These are phyloP conservation scores for Sordariomycetes sp. DNA, from an alignment of 2,329 filamentous ascomycete genomes.

Conservation along the genomic window DNA sequence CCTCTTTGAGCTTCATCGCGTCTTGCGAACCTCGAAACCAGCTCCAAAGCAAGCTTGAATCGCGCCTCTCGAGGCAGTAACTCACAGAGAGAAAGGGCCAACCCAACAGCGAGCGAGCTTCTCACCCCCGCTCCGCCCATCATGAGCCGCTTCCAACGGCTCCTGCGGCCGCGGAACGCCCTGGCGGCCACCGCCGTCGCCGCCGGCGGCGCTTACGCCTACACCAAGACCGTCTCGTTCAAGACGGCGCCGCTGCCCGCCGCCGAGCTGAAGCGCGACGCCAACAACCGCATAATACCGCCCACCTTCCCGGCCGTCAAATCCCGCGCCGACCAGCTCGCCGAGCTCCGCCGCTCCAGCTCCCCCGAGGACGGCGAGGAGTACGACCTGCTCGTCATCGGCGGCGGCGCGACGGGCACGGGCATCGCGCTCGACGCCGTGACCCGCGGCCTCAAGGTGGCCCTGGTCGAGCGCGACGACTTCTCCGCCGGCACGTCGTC, in stretches of 20 bases:
- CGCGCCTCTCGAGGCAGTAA: too few species aligned
- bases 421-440: slow-evolving; percentile 75
- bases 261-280: slow-evolving; percentile 23
- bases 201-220: slow-evolving; percentile 48
- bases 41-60: too few species aligned
- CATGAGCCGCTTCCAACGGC: slow-evolving; percentile 31
- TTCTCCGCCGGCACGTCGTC: slow-evolving; percentile 75
- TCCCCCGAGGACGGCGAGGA: slow-evolving; percentile 32
- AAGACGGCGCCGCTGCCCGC: slow-evolving; percentile 14
- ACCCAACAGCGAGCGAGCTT: neutral
- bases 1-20: too few species aligned
- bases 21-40: too few species aligned
- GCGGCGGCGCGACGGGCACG: slow-evolving; percentile 68
- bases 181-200: slow-evolving; percentile 40
- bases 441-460: slow-evolving; percentile 69
- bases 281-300: slow-evolving; percentile 22
- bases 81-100: neutral
- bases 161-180: slow-evolving; percentile 24
- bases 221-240: slow-evolving; percentile 56
- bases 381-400: slow-evolving; percentile 72
- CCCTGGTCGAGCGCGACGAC: slow-evolving; percentile 73
- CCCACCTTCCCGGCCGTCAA: slow-evolving; percentile 23
- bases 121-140: neutral
- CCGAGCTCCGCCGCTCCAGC: slow-evolving; percentile 23
- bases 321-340: slow-evolving; percentile 25